A percentile compares a stretch with the other conserved stretches of the same genome.
Evolutionary conservation across 345 rosid genomes (phyloP).

Genomic region (Toxicodendron radicans): DNA sequence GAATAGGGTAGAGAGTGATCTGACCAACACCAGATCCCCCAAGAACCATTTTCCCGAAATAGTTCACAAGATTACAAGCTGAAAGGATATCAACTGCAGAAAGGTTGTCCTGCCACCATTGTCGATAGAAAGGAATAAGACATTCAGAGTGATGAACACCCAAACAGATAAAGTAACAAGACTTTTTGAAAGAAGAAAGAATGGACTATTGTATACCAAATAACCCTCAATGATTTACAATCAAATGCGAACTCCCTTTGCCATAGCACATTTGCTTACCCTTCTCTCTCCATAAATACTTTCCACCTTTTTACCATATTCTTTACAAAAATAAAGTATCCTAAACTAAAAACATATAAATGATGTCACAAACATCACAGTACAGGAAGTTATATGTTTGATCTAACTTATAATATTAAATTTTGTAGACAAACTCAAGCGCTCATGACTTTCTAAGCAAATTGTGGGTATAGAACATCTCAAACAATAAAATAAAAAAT

Average conservation of each 20-base stretch:
- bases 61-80: conserved; percentile 93
- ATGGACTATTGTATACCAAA: not conserved
- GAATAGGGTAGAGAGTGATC: conserved; percentile 86
- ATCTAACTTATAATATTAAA: not conserved
- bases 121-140: conserved; percentile 22
- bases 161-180: not conserved
- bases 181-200: not conserved
- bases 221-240: not conserved
- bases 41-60: conserved; percentile 98
- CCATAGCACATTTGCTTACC: not conserved
- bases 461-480: not conserved
- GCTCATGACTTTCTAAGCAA: not conserved
- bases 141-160: not conserved
- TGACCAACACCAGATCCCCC: conserved; percentile 99
- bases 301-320: not conserved
- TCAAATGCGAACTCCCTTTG: not conserved
- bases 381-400: not conserved
- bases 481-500: conserved; percentile 18
- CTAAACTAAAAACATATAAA: not conserved
- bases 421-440: conserved; percentile 1
- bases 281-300: not conserved
- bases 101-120: conserved; percentile 86
- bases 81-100: conserved; percentile 96
- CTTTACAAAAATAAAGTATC: not conserved
- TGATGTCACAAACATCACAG: not conserved